phyloP scores from a whole-genome alignment of 73 alveolate genomes.

The Uronychia binucleata region DNA sequence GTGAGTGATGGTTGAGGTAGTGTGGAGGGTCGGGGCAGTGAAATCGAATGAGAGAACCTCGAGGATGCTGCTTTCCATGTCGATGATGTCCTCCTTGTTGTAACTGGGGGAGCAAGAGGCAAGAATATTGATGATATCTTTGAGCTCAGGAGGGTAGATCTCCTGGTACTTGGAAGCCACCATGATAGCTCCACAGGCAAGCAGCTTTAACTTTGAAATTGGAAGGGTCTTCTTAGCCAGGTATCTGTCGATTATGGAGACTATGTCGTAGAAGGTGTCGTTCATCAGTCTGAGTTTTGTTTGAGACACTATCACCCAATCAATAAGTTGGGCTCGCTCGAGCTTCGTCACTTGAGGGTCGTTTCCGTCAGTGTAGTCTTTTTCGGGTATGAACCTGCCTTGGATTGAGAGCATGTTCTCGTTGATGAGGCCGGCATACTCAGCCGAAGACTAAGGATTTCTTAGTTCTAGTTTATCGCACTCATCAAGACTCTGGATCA shows the following conservation, averaged over 20 bases:
- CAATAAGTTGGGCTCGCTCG: slow-evolving; percentile 65
- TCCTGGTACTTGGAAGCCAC: slow-evolving; percentile 88
- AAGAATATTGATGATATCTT: slow-evolving; percentile 68
- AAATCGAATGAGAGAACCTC: slow-evolving; percentile 65
- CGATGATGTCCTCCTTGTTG: slow-evolving; percentile 70
- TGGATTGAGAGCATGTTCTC: slow-evolving; percentile 27
- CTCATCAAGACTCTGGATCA: not conserved
- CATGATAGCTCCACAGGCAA: slow-evolving; percentile 76
- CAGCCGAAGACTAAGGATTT: slow-evolving; percentile 36
- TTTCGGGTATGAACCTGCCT: slow-evolving; percentile 6
- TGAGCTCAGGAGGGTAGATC: slow-evolving; percentile 89
- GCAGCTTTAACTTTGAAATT: slow-evolving; percentile 70
- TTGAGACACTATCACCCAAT: slow-evolving; percentile 90
- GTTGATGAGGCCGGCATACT: slow-evolving; percentile 35
- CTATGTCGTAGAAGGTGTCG: slow-evolving; percentile 89
- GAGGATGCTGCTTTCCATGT: slow-evolving; percentile 72
- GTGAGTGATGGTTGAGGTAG: no score
- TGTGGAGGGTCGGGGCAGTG: slow-evolving; percentile 70
- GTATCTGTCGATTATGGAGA: slow-evolving; percentile 83
- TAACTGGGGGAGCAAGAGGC: slow-evolving; percentile 56
- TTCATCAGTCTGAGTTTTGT: slow-evolving; percentile 81
- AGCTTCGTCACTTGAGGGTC: slow-evolving; percentile 57
- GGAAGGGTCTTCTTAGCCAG: slow-evolving; percentile 55
- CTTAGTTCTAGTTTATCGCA: not conserved
- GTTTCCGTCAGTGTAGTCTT: slow-evolving; percentile 16